Conservation (phyloP, 495 filamentous ascomycete genomes). For the Penicillium macrosclerotiorum region DNA sequence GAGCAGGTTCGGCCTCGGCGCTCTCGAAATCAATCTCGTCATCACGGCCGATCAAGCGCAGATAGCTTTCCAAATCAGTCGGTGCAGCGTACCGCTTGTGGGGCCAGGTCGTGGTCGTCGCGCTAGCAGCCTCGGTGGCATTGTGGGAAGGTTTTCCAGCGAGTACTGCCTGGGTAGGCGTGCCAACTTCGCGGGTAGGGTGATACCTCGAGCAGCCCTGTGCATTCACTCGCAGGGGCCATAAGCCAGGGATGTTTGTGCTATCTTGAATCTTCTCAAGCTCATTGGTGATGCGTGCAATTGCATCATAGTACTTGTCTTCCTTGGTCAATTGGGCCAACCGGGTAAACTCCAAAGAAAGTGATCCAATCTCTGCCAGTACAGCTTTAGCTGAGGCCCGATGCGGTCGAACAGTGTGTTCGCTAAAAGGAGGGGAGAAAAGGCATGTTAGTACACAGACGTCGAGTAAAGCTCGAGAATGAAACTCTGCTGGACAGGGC, state of each 20-base stretch:
- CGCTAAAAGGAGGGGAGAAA: slow-evolving; percentile 34
- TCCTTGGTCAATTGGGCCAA: slow-evolving; percentile 88
- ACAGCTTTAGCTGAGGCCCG: slow-evolving; percentile 61
- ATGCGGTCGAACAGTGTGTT: slow-evolving; percentile 61
- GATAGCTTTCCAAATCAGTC: slow-evolving; percentile 28
- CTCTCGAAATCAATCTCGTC: slow-evolving; percentile 17
- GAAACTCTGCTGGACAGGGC: neutral
- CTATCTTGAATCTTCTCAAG: slow-evolving; percentile 74
- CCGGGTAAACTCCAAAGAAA: slow-evolving; percentile 93
- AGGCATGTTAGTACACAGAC: too few relatives aligned
- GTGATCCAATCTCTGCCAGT: slow-evolving; percentile 83
- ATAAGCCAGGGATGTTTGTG: slow-evolving; percentile 78
- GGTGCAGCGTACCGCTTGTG: slow-evolving; percentile 19
- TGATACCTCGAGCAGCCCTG: slow-evolving; percentile 55
- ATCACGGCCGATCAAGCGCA: slow-evolving; percentile 20
- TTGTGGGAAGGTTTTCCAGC: neutral
- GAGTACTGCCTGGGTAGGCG: neutral
- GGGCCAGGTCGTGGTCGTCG: neutral
- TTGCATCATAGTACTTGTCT: slow-evolving; percentile 88
- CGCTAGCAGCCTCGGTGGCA: neutral
- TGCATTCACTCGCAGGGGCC: slow-evolving; percentile 78
- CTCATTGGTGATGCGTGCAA: slow-evolving; percentile 87
- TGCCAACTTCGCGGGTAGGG: slow-evolving; percentile 8
- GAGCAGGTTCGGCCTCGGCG: slow-evolving; percentile 27
- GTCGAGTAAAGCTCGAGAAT: neutral